Evolutionary conservation across 202 grass and related monocot genomes (phyloP).

Genomic region (Carex arenaria): DNA sequence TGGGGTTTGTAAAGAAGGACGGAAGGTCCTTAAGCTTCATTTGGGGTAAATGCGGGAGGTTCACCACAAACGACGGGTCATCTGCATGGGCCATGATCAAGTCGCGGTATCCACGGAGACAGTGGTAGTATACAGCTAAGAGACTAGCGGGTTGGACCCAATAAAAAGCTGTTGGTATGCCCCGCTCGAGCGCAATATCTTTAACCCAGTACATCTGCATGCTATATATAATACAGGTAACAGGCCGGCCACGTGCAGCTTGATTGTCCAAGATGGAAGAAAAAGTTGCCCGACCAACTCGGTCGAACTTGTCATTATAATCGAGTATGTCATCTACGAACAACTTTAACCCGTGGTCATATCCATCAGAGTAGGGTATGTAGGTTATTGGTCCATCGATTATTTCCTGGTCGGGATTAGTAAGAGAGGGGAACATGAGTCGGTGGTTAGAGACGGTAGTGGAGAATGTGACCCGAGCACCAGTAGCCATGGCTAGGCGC

Average conservation of each 20-base stretch:
- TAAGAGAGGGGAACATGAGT: constrained; percentile 29
- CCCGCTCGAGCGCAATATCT: constrained; percentile 22
- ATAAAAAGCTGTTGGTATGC: constrained; percentile 28
- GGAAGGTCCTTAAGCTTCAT: constrained; percentile 29
- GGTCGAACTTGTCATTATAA: not conserved
- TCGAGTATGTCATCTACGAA: not conserved
- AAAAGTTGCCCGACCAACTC: not conserved
- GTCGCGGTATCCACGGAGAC: constrained; percentile 37
- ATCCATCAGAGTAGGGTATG: constrained; percentile 32
- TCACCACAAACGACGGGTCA: constrained; percentile 20
- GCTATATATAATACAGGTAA: constrained; percentile 29
- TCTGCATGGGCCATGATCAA: constrained; percentile 18
- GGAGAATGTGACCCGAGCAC: constrained; percentile 28
- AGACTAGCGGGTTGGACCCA: constrained; percentile 56
- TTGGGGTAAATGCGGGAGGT: constrained; percentile 24
- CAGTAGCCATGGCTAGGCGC: constrained; percentile 11
- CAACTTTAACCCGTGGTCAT: constrained; percentile 22
- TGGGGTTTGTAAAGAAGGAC: constrained; percentile 20
- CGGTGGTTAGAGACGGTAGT: constrained; percentile 18
- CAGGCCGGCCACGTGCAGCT: constrained; percentile 6
- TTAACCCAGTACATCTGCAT: constrained; percentile 22
- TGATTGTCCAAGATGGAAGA: constrained; percentile 12
- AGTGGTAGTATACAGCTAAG: constrained; percentile 47
- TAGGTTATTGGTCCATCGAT: constrained; percentile 25
- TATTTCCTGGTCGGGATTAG: not conserved